Evolutionary conservation across 805 yeast genomes (phyloP).

Genomic region (Pichia thaimueangensis): DNA sequence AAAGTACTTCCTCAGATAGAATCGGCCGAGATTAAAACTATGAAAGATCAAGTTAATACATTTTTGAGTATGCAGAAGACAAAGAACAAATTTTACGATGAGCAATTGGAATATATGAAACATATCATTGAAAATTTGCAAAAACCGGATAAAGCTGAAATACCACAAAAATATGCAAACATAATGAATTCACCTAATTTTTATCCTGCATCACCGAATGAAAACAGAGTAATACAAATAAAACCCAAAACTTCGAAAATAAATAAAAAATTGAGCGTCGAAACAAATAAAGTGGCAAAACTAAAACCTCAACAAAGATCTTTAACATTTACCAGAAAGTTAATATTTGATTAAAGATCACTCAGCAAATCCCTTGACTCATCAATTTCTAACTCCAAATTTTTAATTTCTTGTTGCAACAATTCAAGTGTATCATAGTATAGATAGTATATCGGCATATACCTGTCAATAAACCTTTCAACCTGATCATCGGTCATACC

Average conservation of each 20-base stretch:
- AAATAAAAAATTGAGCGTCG: no score
- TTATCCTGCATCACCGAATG: no score
- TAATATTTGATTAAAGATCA: constrained; percentile 1
- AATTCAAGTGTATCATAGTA: constrained; percentile 38
- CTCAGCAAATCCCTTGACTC: background rate
- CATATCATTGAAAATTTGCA: no score
- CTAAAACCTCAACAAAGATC: background rate
- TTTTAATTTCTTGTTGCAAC: constrained; percentile 4
- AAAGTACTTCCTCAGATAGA: background rate
- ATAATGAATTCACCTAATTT: no score
- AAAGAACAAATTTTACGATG: background rate
- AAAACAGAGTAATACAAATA: no score
- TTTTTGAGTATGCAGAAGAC: background rate
- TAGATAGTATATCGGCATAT: constrained; percentile 78
- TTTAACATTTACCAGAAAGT: constrained; percentile 4
- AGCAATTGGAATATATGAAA: background rate
- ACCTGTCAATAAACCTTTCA: constrained; percentile 62
- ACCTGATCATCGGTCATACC: constrained; percentile 85
- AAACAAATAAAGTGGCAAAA: background rate
- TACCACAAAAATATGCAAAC: no score
- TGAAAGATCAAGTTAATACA: background rate
- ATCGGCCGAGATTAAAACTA: background rate
- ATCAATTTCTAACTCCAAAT: constrained; percentile 13
- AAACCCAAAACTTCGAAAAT: no score
- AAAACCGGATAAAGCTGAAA: no score